Base-by-base conservation (phyloP, 139 green algal genomes). In the Limnomonas spitsbergensis region DNA sequence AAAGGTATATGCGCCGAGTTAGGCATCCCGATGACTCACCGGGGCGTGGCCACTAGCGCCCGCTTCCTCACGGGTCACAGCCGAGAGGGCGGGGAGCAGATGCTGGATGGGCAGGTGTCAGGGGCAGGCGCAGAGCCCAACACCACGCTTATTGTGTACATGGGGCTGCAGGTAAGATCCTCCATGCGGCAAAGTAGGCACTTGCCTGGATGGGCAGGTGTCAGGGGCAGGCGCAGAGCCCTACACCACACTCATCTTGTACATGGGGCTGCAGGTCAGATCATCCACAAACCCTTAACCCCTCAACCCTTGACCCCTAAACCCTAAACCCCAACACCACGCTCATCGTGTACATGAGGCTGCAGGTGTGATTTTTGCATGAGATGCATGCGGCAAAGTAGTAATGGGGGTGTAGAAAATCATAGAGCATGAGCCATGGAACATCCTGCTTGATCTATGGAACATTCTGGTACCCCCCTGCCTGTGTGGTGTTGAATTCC, bases 61-160 rank as follows among this genome's bases (percentile, higher is more conserved):
- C 82, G 91, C 29, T 97, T 95, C 78, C 85, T 99, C 3, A 98
- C 96, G 0, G 96, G 96, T 0, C 96, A 99, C 80, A 80, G 89
- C 0, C 82, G 92, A 4, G 94, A 98, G 75, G 93, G 90, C 20
- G 93, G 90, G 3, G 86, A 96, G 69, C 85, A 92, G 73, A 78
- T 86, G 53, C 80, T 96, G 52, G 90, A 91, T 37, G 80, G 82
- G 31, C 79, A 87, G 2, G 38, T 92, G 4, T 74, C 89, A 3
- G 80, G 77, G 24, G 84, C 81, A 4, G 86, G 80, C 3, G 90
- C 89, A 2, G 95, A 98, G 84, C 86, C 88, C 0, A 66, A 94
- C 89, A 96, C 95, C 53, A 99, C 96, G 2, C 91, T 99, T 2
- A 91, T 99, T 0, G 89, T 99, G 3, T 99, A 99, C 89, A 99